Percentiles rank a stretch among this genome's conserved stretches.
Conservation (phyloP, 2,329 filamentous ascomycete species). For the Simplicillium aogashimaense region DNA sequence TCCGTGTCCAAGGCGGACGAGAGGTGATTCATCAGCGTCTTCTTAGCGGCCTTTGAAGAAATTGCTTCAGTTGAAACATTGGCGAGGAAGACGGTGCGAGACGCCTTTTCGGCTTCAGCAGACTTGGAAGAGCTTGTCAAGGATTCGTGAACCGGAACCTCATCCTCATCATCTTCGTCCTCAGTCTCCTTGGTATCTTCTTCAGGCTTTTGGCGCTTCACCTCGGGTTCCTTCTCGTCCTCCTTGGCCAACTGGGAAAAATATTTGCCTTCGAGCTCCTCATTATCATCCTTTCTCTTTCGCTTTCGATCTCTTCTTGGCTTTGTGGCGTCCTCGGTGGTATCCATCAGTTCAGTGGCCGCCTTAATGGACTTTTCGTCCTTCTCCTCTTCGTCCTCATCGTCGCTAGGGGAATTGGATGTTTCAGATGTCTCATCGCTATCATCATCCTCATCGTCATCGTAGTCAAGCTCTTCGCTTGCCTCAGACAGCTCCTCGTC, state of each 20-base stretch:
- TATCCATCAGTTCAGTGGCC: neutral
- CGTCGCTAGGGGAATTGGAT: conserved; percentile 18
- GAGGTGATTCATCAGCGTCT: conserved; percentile 66
- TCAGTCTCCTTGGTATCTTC: conserved; percentile 34
- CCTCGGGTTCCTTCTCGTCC: conserved; percentile 21
- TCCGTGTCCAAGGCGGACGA: conserved; percentile 57
- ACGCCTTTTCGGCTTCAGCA: conserved; percentile 70
- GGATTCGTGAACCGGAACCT: conserved; percentile 46
- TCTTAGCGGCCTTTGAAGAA: conserved; percentile 71
- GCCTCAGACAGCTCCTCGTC: conserved; percentile 21
- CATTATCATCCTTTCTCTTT: conserved; percentile 57
- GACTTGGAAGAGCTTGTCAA: conserved; percentile 41
- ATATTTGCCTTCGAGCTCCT: conserved; percentile 62
- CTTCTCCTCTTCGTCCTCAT: conserved; percentile 28
- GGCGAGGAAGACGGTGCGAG: conserved; percentile 82
- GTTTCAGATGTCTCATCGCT: conserved; percentile 2
- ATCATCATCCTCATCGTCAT: conserved; percentile 11
- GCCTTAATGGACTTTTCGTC: conserved; percentile 15
- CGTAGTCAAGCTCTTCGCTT: conserved; percentile 14
- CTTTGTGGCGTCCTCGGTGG: conserved; percentile 21
- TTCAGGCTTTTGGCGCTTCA: conserved; percentile 15
- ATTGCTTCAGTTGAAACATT: conserved; percentile 83
- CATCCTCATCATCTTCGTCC: conserved; percentile 28
- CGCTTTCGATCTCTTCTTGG: conserved; percentile 45
- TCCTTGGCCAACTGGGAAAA: conserved; percentile 54